Evolutionary conservation across 441 rosid genomes (phyloP), one percentile per base, ranked within the genome.

Genomic region (Jatropha podagrica): DNA sequence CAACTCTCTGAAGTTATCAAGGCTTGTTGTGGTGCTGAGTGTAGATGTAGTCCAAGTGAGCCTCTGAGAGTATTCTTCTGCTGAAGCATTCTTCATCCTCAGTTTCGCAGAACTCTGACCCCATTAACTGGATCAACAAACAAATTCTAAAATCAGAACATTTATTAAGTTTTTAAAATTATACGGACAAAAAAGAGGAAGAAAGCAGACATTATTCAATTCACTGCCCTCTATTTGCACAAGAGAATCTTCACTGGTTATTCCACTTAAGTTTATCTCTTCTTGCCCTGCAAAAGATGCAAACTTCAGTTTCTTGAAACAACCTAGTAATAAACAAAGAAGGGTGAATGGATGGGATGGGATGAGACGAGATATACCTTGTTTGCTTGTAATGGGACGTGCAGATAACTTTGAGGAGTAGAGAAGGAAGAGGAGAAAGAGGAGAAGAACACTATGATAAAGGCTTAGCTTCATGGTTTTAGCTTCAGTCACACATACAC

Each of bases 11-110:
- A 5, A 41, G 58, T 66, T 13, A 13, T 87, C 80, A 90, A 69
- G 89, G 91, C 81, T 83, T 85, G 62, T 83, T 83, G 62, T 84
- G 89, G 32, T 88, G 87, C 69, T 91, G 94, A 27, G 94, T 89
- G 85, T 92, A 92, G 80, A 91, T 88, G 83, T 91, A 92, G 79
- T 92, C 97, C 86, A 92, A 88, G 81, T 92, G 97, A 84, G 87
- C 87, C 82, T 92, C 96, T n/a, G 81, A 75, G 18, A 82, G 74
- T 61, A 81, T 77, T 68, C 96, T 88, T 84, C 88, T 88, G 78
- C 75, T 83, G 65, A 84, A 79, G 73, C 94, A 89, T 72, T 89
- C 97, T 80, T 82, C 92, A 74, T 88, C 91, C 65, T 73, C 86
- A 65, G 49, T 73, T 17, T 76, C 79, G 68, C 97, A 90, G 14